Evolutionary conservation across 257 asterid genomes (phyloP), one percentile per base, ranked within the genome.

Genomic region (Osmanthus fragrans): DNA sequence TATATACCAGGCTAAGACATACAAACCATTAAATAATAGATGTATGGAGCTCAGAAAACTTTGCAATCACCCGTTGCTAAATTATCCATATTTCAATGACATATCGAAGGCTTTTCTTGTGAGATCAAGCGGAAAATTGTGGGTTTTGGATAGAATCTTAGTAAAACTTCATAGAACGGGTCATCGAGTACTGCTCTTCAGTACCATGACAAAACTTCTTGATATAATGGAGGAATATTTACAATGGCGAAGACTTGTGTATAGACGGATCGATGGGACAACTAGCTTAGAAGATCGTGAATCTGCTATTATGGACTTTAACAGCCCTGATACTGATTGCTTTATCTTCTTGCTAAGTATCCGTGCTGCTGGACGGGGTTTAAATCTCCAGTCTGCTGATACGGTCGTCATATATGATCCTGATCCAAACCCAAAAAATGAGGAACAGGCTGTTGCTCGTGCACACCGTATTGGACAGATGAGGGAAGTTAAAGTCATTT

Each of bases 361-460:
- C 74, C 97, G 99, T 77, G 99, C 99, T 73, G 99, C 99, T 84
- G 99, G 99, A 25, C 92, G 99, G 37, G 99, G 99, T 75, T 86
- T 96, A 75, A 96, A 96, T 87, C 97, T 96, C 73, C 99, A 96
- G 84, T 66, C 99, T 75, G 99, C 99, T 68, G 99, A 96, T 79
- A 96, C 99, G 8, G 99, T 96, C 78, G 87, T 96, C 84, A 96
- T 96, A 83, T 96, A 96, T 79, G 99, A 96, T 87, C 99, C 99
- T 63, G 99, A 96, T 83, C 99, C 99, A 54, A 96, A 96, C 88
- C 99, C 99, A 10, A 96, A 96, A 84, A 96, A 96, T 81, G 99
- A 96, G 86, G 99, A 96, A 81, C 99, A 96, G 85, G 99, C 99
- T 60, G 98, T 96, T 83, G 99, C 98, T 73, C 88, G 99, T 42